A percentile compares a stretch with the other conserved stretches of the same genome.
Evolutionary conservation across 441 rosid species (phyloP).

Genomic region (Aquilaria agallochum): DNA sequence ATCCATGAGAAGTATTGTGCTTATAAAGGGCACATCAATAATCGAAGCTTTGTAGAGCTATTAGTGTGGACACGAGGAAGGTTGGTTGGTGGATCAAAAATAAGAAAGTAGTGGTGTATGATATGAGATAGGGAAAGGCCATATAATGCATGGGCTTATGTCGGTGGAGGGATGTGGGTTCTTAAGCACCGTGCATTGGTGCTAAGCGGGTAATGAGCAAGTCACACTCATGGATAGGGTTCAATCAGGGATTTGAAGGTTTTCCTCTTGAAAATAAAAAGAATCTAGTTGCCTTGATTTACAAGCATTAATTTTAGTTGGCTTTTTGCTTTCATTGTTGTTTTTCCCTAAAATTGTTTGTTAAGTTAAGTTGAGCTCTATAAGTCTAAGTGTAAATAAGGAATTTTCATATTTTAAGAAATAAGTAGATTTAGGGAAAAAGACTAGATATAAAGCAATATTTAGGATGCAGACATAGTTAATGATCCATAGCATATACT

Average conservation of each 20-base stretch:
- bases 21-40: conserved; percentile 64
- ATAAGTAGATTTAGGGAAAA: too few relatives aligned
- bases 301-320: too few relatives aligned
- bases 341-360: too few relatives aligned
- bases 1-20: conserved; percentile 37
- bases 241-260: conserved; percentile 67
- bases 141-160: conserved; percentile 56
- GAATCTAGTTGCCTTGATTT: too few relatives aligned
- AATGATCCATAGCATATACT: too few relatives aligned
- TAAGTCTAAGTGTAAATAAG: too few relatives aligned
- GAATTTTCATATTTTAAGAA: too few relatives aligned
- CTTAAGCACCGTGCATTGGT: conserved; percentile 77
- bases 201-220: conserved; percentile 49
- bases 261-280: conserved; percentile 40
- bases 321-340: too few relatives aligned
- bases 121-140: conserved; percentile 72
- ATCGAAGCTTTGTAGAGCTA: conserved; percentile 68
- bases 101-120: conserved; percentile 69
- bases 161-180: conserved; percentile 32
- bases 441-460: too few relatives aligned
- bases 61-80: conserved; percentile 70
- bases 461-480: too few relatives aligned
- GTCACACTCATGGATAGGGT: conserved; percentile 69
- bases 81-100: conserved; percentile 22
- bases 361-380: too few relatives aligned